Conservation (phyloP, 2,329 filamentous ascomycete genomes). For the Colletotrichum sp. region DNA sequence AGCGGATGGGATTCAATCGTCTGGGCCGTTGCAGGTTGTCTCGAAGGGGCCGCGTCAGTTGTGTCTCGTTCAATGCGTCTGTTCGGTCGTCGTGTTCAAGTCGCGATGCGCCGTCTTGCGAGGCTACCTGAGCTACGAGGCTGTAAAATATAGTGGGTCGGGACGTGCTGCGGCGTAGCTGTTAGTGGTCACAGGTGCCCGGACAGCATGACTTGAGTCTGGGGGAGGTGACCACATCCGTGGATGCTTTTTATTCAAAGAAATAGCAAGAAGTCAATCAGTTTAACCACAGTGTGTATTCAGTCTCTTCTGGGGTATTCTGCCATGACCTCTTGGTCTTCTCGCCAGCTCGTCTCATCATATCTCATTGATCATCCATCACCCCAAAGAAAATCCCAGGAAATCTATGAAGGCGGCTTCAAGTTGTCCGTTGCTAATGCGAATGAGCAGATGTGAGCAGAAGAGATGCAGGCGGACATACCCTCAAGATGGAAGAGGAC, state of each 20-base stretch:
- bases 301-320: not conserved
- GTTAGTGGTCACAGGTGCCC: not conserved
- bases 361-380: constrained; percentile 12
- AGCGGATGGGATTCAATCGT: not conserved
- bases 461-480: constrained; percentile 40
- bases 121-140: constrained; percentile 34
- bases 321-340: not conserved
- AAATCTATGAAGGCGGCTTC: constrained; percentile 72
- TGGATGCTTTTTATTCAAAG: not conserved
- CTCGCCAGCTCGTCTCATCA: not conserved
- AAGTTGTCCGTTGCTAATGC: constrained; percentile 47
- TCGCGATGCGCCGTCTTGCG: constrained; percentile 24
- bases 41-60: not conserved
- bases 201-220: not conserved
- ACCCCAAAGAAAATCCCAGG: not conserved
- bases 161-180: not conserved
- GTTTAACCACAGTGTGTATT: not conserved
- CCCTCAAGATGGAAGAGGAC: constrained; percentile 97
- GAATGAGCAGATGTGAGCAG: not conserved
- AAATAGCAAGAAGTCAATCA: not conserved
- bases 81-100: constrained; percentile 3
- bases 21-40: not conserved
- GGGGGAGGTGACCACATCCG: not conserved
- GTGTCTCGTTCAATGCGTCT: constrained; percentile 8
- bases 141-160: constrained; percentile 19